Base-by-base conservation (phyloP, 1,139 yeast genomes). In the Taphrina betulina region DNA sequence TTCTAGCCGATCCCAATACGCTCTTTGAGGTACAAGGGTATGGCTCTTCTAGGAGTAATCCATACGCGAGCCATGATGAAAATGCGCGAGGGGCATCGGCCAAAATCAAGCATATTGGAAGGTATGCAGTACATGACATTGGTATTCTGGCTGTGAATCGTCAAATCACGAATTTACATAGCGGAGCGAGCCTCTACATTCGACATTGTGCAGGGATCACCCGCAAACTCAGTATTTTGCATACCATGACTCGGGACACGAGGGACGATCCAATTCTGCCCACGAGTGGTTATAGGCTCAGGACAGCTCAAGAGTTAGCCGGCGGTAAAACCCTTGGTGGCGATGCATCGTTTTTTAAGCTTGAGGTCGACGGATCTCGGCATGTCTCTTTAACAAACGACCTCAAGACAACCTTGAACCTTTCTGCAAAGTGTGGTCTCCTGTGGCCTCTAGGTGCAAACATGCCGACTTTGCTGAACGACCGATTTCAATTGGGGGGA, bases 401-500 rank as follows among this genome's bases (percentile, higher is more conserved):
- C 17, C 61, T 59, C 17, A 57, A 58, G 28, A 33, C 63, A 36
- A 59, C 61, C 12, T 29, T 65, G 19, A 60, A 63, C 14, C 51
- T 63, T 20, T 45, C 63, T n/a, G 57, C 57, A 16, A 61, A 63
- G 28, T 63, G 67, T 16, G 71, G 71, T 1, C 22, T 66, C 17
- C 57, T 68, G 17, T 66, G 66, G 63, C 53, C 59, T 29, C 55
- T 61, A 28, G 57, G 60, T n/a, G 53, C 54, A 20, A 66, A 69
- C n/a, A 70, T 61, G 50, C 17, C 46, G 26, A 56, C 70, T 1
- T 67, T 67, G 53, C 53, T 72, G 20, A 71, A 74, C 68, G 82
- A 78, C 62, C 69, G 78, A 44, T 75, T 81, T 60, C 81, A 78
- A 63, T 72, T 85, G n/a, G 85, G 94, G 63, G 95, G 95, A 0